Evolutionary conservation across 2,329 filamentous ascomycete genomes (phyloP).

Genomic region (Orbilia ellipsospora): DNA sequence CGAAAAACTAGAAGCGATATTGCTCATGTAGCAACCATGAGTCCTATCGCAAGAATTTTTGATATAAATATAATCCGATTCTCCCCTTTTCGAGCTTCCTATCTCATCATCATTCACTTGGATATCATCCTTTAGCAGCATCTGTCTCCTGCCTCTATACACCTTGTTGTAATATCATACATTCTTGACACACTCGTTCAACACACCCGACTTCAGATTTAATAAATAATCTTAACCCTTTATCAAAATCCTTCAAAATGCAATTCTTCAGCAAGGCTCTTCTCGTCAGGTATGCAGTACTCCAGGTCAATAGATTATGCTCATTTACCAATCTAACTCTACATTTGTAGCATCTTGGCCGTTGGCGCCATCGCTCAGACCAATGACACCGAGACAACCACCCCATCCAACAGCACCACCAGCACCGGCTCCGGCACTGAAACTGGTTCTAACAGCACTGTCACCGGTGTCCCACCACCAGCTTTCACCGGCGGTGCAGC

Average conservation of each 20-base stretch:
- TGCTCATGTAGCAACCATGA: background rate
- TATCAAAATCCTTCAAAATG: background rate
- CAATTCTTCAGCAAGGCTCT: constrained; percentile 16
- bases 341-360: constrained; percentile 19
- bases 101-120: background rate
- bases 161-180: no score
- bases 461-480: constrained; percentile 11
- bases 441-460: constrained; percentile 2
- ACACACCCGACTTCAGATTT: no score
- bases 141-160: background rate
- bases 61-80: background rate
- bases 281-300: background rate
- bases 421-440: background rate
- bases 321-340: background rate
- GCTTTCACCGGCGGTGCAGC: constrained; percentile 33
- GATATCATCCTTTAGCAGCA: background rate
- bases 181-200: no score
- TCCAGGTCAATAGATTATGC: background rate
- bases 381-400: background rate
- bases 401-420: constrained; percentile 1
- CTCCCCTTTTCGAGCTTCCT: background rate
- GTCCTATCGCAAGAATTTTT: background rate
- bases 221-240: background rate
- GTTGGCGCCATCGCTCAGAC: constrained; percentile 2
- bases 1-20: constrained; percentile 2